phyloP scores from a whole-genome alignment of 371 early-diverging fungal species.

The Fennellomyces sp. region DNA sequence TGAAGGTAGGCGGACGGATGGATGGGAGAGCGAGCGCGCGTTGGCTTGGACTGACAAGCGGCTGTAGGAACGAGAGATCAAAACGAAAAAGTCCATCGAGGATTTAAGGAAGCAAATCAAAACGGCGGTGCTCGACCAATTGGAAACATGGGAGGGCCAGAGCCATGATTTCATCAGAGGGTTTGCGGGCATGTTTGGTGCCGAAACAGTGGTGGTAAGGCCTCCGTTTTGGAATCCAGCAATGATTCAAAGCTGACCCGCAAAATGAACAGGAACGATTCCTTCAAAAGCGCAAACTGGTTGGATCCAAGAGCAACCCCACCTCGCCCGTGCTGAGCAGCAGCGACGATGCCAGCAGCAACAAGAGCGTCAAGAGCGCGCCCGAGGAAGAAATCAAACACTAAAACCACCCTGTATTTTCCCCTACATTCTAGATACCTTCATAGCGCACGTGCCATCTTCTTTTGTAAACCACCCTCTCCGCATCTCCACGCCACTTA shows the following conservation, averaged over 20 bases:
- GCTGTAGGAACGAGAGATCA: conserved; percentile 72
- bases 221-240: background rate
- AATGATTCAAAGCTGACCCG: background rate
- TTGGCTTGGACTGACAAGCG: too few species aligned
- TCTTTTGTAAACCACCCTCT: background rate
- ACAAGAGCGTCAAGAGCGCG: conserved; percentile 8
- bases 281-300: conserved; percentile 17
- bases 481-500: too few species aligned
- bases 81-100: conserved; percentile 73
- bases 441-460: too few species aligned
- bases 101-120: conserved; percentile 66
- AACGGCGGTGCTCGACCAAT: conserved; percentile 50
- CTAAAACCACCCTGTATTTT: background rate
- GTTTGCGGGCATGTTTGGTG: conserved; percentile 75
- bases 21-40: too few species aligned
- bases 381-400: conserved; percentile 2
- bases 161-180: conserved; percentile 73
- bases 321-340: background rate
- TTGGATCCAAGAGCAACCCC: background rate
- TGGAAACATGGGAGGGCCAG: conserved; percentile 73
- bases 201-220: conserved; percentile 60
- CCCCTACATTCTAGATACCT: background rate
- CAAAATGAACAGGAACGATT: conserved; percentile 12
- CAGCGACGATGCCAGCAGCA: conserved; percentile 11
- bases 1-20: conserved; percentile 79